These are phyloP conservation scores for Lactarius deliciosus DNA, from an alignment of 768 basidiomycete species.

Conservation along the genomic window DNA sequence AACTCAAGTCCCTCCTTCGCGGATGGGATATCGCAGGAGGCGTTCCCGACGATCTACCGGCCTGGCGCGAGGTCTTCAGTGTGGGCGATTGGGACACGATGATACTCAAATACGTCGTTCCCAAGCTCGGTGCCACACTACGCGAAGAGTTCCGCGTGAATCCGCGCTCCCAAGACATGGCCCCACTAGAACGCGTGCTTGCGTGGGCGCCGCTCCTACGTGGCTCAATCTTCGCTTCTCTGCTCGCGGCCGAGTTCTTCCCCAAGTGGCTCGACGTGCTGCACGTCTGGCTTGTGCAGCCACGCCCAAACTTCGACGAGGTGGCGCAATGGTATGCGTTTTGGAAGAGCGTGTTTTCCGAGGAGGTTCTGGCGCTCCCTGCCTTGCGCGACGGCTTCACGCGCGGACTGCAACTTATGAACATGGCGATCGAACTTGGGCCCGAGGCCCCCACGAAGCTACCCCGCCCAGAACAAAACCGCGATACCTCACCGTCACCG, in stretches of 20 bases:
- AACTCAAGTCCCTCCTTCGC: constrained; percentile 76
- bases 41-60: constrained; percentile 68
- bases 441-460: constrained; percentile 68
- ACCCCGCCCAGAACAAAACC: constrained; percentile 65
- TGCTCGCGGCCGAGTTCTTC: constrained; percentile 92
- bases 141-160: constrained; percentile 89
- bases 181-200: constrained; percentile 72
- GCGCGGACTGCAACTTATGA: constrained; percentile 89
- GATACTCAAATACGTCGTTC: constrained; percentile 87
- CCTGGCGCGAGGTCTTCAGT: constrained; percentile 81
- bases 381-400: constrained; percentile 81
- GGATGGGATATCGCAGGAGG: constrained; percentile 72
- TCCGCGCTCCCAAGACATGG: constrained; percentile 87
- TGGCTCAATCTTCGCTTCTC: constrained; percentile 71
- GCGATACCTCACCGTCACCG: constrained; percentile 37
- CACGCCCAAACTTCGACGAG: constrained; percentile 84
- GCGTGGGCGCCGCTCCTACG: constrained; percentile 76
- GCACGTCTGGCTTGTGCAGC: constrained; percentile 91
- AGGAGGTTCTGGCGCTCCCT: constrained; percentile 59
- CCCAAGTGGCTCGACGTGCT: constrained; percentile 94
- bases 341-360: constrained; percentile 83
- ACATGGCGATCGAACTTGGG: constrained; percentile 87
- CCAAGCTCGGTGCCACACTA: constrained; percentile 80
- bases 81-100: constrained; percentile 86
- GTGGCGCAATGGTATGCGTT: constrained; percentile 91